A percentile compares a stretch with the other conserved stretches of the same genome.
phyloP scores from a whole-genome alignment of 2,329 filamentous ascomycete species.

The Cadophora sp. region DNA sequence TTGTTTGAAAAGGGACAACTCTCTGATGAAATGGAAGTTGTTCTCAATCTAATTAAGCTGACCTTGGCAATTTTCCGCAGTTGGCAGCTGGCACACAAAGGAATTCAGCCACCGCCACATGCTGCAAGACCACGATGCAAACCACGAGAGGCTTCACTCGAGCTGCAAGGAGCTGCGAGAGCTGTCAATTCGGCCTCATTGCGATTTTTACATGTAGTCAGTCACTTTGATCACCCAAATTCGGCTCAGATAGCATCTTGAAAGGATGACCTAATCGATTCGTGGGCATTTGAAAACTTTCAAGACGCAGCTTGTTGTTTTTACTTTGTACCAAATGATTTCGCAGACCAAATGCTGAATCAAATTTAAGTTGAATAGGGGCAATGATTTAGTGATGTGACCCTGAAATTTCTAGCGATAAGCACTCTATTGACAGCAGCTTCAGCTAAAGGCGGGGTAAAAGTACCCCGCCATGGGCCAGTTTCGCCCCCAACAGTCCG shows the following conservation, averaged over 20 bases:
- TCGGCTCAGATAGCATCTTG: too few species aligned
- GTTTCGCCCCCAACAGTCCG: too few species aligned
- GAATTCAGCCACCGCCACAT: constrained; percentile 5
- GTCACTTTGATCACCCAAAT: too few species aligned
- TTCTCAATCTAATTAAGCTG: neutral
- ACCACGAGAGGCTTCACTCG: neutral
- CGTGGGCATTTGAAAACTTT: too few species aligned
- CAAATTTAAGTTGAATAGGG: neutral
- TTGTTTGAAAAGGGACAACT: neutral
- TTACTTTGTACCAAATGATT: neutral
- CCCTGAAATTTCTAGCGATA: neutral
- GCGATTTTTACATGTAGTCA: too few species aligned
- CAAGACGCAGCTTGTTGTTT: neutral
- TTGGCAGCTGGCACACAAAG: neutral
- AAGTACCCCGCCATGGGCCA: neutral
- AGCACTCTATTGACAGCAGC: neutral
- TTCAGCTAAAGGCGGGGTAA: neutral
- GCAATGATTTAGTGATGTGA: neutral
- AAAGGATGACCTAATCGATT: too few species aligned
- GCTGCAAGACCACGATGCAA: too few species aligned
- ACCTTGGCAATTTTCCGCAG: neutral
- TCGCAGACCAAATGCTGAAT: neutral
- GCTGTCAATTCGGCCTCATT: too few species aligned
- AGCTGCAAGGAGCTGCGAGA: neutral
- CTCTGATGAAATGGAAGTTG: neutral